Percentiles rank a stretch among this genome's conserved stretches.
These are phyloP conservation scores for Acacia concinna DNA, from an alignment of 331 rosid species.

Conservation along the genomic window DNA sequence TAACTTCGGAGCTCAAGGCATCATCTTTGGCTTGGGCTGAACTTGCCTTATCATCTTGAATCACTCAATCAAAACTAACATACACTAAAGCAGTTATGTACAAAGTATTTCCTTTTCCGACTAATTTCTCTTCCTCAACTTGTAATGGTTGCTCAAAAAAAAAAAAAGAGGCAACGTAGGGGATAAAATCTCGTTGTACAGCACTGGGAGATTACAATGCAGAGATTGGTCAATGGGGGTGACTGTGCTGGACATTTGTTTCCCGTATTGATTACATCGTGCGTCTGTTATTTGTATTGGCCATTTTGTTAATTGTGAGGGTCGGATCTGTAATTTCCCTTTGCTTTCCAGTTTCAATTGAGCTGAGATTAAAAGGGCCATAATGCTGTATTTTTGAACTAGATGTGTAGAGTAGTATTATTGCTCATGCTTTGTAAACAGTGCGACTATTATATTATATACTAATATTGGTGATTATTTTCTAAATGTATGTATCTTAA, in stretches of 20 bases:
- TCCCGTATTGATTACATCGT: background rate
- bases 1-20: slow-evolving; percentile 66
- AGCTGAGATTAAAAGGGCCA: background rate
- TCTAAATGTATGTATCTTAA: background rate
- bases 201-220: slow-evolving; percentile 34
- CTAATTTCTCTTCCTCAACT: slow-evolving; percentile 24
- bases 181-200: slow-evolving; percentile 52
- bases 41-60: slow-evolving; percentile 77
- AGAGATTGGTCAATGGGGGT: slow-evolving; percentile 31
- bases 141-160: slow-evolving; percentile 51
- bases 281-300: background rate
- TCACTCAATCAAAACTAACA: slow-evolving; percentile 36
- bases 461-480: background rate
- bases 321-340: background rate
- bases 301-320: background rate
- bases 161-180: slow-evolving; percentile 17
- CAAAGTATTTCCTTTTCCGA: slow-evolving; percentile 31
- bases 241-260: slow-evolving; percentile 8
- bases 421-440: background rate
- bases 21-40: slow-evolving; percentile 98
- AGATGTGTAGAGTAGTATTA: background rate
- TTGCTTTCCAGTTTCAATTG: background rate
- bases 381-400: background rate
- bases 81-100: slow-evolving; percentile 50
- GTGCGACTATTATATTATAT: background rate